Percentiles rank a stretch among this genome's conserved stretches.
Conservation (phyloP, 164 flowering plant species). For the Magnolia officinalis region DNA sequence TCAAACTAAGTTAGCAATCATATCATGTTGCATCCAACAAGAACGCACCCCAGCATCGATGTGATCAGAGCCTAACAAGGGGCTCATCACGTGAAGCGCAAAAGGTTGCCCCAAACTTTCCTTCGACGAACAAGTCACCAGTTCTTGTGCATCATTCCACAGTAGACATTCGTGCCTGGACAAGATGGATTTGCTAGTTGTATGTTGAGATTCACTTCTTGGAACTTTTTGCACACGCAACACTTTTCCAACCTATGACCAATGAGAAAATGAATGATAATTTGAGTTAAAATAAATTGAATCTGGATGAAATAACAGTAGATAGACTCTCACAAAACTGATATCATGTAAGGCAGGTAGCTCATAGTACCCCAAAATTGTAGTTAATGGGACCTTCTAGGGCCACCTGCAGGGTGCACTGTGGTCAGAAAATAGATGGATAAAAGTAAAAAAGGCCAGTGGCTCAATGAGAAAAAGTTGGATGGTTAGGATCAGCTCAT, state of each 20-base stretch:
- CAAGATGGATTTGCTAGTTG: slow-evolving; percentile 26
- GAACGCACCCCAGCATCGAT: slow-evolving; percentile 76
- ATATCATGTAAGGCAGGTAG: neutral
- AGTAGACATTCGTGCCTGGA: slow-evolving; percentile 49
- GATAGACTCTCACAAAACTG: neutral
- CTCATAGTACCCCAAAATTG: neutral
- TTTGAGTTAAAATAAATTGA: neutral
- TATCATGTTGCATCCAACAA: neutral
- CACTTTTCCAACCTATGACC: slow-evolving; percentile 71
- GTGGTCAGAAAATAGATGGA: neutral
- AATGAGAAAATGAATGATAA: neutral
- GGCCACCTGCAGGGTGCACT: neutral
- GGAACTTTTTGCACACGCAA: slow-evolving; percentile 61
- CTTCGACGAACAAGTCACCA: slow-evolving; percentile 41
- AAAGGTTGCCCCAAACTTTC: slow-evolving; percentile 50
- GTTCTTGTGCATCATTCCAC: slow-evolving; percentile 49
- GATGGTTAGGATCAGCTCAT: too few species aligned
- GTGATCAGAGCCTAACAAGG: slow-evolving; percentile 61
- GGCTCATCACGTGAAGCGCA: slow-evolving; percentile 61
- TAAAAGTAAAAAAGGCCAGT: too few species aligned
- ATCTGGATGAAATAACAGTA: neutral
- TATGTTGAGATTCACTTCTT: slow-evolving; percentile 21
- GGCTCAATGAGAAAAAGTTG: too few species aligned
- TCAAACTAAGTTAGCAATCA: neutral
- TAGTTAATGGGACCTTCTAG: neutral